phyloP scores from a whole-genome alignment of 2,329 filamentous ascomycete species.

The Emergomyces pasteurianus region DNA sequence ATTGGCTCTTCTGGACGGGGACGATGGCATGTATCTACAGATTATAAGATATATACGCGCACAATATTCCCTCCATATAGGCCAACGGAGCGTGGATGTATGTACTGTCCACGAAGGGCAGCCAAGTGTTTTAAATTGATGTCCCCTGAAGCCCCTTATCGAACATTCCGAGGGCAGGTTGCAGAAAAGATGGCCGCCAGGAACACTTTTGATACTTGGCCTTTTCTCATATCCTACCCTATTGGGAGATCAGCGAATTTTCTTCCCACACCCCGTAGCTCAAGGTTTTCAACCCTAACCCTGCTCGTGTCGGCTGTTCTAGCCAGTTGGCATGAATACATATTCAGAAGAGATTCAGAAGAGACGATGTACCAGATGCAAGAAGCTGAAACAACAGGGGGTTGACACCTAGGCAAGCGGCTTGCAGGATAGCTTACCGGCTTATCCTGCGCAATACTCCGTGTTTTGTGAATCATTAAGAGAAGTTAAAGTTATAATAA shows the following conservation, averaged over 20 bases:
- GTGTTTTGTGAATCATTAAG: not conserved
- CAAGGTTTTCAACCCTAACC: not conserved
- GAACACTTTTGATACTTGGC: not conserved
- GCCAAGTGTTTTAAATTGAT: not conserved
- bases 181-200: not conserved
- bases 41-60: too few relatives aligned
- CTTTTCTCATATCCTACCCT: not conserved
- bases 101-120: too few relatives aligned
- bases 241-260: not conserved
- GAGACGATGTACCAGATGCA: too few relatives aligned
- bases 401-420: not conserved
- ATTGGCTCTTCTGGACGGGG: not conserved
- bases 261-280: not conserved
- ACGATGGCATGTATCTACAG: too few relatives aligned
- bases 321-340: not conserved
- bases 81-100: too few relatives aligned
- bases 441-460: not conserved
- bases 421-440: not conserved
- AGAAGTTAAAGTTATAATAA: not conserved
- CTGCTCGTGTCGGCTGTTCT: not conserved
- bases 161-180: not conserved
- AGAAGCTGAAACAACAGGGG: not conserved
- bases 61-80: too few relatives aligned
- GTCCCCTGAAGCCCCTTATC: not conserved
- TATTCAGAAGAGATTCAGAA: not conserved